phyloP scores from a whole-genome alignment of 495 filamentous ascomycete species.

The Talaromyces proteolyticus region DNA sequence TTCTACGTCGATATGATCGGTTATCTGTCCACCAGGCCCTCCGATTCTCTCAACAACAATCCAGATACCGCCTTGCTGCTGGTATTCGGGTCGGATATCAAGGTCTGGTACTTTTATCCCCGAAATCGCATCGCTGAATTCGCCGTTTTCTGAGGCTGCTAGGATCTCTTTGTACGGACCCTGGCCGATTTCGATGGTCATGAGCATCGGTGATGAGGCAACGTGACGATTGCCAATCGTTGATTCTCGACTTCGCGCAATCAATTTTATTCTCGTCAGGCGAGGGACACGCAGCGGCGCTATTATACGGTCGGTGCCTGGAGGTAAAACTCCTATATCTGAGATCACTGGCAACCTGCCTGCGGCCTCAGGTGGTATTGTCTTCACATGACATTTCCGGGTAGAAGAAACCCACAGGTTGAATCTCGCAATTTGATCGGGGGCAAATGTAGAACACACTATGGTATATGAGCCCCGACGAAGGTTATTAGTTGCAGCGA shows the following conservation, averaged over 20 bases:
- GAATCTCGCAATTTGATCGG: constrained; percentile 68
- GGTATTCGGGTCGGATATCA: constrained; percentile 55
- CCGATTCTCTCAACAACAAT: constrained; percentile 74
- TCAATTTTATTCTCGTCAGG: constrained; percentile 52
- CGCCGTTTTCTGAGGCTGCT: constrained; percentile 53
- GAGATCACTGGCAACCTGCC: constrained; percentile 55
- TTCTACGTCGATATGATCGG: constrained; percentile 58
- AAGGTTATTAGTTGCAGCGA: constrained; percentile 52
- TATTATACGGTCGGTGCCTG: constrained; percentile 46
- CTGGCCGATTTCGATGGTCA: constrained; percentile 62
- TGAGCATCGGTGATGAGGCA: constrained; percentile 50
- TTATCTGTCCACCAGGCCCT: constrained; percentile 37
- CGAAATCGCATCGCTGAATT: constrained; percentile 60
- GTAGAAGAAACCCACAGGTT: constrained; percentile 64
- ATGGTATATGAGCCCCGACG: constrained; percentile 74
- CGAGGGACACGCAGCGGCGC: constrained; percentile 44
- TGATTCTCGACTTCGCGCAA: constrained; percentile 37
- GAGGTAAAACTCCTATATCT: constrained; percentile 40
- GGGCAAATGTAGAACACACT: constrained; percentile 82
- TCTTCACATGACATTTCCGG: constrained; percentile 40
- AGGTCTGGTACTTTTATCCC: constrained; percentile 68
- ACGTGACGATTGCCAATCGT: constrained; percentile 28
- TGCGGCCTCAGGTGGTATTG: constrained; percentile 60
- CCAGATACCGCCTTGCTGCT: constrained; percentile 53
- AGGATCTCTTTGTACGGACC: constrained; percentile 59